Evolutionary conservation across 1,284 basidiomycete species (phyloP), one percentile per base, ranked within the genome.

Genomic region (Wallemia hederae): DNA sequence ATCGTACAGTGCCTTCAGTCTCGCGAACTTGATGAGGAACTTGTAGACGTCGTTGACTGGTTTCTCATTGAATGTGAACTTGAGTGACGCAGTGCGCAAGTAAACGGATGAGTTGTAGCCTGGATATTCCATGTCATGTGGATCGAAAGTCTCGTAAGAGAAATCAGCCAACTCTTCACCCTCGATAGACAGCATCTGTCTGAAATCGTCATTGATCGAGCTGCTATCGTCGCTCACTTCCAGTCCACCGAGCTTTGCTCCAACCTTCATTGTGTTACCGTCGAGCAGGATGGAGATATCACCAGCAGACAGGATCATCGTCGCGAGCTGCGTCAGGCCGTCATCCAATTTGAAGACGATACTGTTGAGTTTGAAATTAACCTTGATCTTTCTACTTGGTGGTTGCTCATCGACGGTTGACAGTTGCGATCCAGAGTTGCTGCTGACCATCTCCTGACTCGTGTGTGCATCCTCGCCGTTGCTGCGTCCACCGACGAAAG

Each of bases 111-210:
- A 90, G 70, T 91, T 90, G 72, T 92, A 79, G 33, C 88, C 88
- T 1, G 77, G 76, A 70, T 87, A 85, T 29, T 78, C 74, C 3
- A 66, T 62, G 33, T 77, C 76, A 9, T 65, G 66, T 1, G 73
- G 70, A 69, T 92, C 85, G 71, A 82, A 92, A 0, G 90, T 98
- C 71, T 96, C 84, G 71, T 98, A 97, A 61, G 79, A 80, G 73
- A 99, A 90, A 69, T 96, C 86, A 25, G 90, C 92, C 58, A 98
- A 80, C 69, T 98, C 86, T 66, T 89, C 80, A 34, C 91, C 94
- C 68, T 98, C 88, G 61, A 98, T 98, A 27, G 88, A 85, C 61
- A 99, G 73, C 9, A 99, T 77, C 66, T 89, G 80, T 67, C 86
- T 85, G 74, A 92, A 94, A 61, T 81, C 78, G 31, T 78, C 72